Evolutionary conservation across 2,329 filamentous ascomycete genomes (phyloP), one percentile per base, ranked within the genome.

Genomic region (Colletotrichum liriopes): DNA sequence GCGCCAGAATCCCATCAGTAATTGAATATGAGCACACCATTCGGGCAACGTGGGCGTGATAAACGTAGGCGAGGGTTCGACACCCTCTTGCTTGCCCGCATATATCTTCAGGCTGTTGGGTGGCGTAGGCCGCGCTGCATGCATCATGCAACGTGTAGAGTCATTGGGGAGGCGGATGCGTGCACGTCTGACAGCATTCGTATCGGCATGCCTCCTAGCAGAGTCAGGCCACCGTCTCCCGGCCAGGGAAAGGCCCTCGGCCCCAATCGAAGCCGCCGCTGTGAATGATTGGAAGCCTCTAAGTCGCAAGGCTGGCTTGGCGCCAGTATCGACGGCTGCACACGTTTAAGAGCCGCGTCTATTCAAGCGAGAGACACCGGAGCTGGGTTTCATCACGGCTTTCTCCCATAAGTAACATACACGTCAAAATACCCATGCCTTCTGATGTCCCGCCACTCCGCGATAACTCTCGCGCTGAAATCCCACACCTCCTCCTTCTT

Each of bases 401-500:
- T 73, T 51, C 65, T 73, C 14, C 74, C 74, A 67, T 75, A 75
- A 59, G 72, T 75, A 47, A 75, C 74, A 59, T 73, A 74, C 39
- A 75, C 67, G 58, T 74, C 65, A 37, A 74, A 75, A 65, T 75
- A 77, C 6, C 67, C 67, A 62, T 77, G 76, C 16, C 70, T 67
- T 32, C 67, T 71, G 18, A 66, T 35, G 32, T 73, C 72, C 47
- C 67, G 67, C 60, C 71, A 74, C 49, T 77, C 75, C 16, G 45
- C 65, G 11, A 66, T 67, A 4, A 74, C 76, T 14, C 49, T 66
- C 9, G 72, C 71, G 32, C 76, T 74, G 18, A 80, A 76, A 18
- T 76, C 72, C 55, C 75, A 54, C 2, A 76, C 76, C 61, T 79
- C 76, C 32, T 78, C 76, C 18, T 71, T 67, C 12, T 70, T 72